A percentile compares a stretch with the other conserved stretches of the same genome.
These are phyloP conservation scores for Xylariaceae sp. DNA, from an alignment of 2,329 filamentous ascomycete species.

Conservation along the genomic window DNA sequence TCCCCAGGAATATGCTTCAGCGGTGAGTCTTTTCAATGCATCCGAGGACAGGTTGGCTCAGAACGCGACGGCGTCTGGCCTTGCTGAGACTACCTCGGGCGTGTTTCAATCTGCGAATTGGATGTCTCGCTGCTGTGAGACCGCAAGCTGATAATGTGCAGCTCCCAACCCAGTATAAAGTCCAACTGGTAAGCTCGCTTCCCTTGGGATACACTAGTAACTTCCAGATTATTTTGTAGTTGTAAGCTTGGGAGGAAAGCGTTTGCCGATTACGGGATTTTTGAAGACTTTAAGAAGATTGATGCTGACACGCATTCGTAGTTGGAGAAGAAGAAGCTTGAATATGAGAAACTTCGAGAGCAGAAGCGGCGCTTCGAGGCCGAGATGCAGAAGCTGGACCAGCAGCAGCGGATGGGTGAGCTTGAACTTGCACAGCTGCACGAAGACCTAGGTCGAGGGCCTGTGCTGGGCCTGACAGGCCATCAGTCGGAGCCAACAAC, in stretches of 20 bases:
- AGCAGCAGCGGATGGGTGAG: constrained; percentile 82
- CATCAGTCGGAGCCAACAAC: constrained; percentile 96
- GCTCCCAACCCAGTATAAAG: constrained; percentile 47
- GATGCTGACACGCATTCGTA: constrained; percentile 54
- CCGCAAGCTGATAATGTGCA: constrained; percentile 36
- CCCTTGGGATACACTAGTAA: constrained; percentile 1
- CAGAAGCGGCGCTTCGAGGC: constrained; percentile 89
- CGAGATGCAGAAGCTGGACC: constrained; percentile 88
- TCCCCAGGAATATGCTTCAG: constrained; percentile 55
- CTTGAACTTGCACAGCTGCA: constrained; percentile 85
- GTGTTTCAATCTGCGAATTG: constrained; percentile 40
- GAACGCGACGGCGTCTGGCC: constrained; percentile 24
- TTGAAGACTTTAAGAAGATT: constrained; percentile 1
- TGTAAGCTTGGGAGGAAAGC: background rate
- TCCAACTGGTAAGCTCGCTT: constrained; percentile 74
- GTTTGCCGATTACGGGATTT: constrained; percentile 5
- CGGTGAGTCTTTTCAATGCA: constrained; percentile 36
- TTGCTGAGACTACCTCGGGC: constrained; percentile 28
- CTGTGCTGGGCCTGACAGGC: constrained; percentile 60
- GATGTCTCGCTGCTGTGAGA: constrained; percentile 40
- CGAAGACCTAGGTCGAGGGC: constrained; percentile 70
- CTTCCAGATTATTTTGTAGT: background rate
- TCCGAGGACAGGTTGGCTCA: constrained; percentile 16
- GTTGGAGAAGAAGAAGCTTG: constrained; percentile 92
- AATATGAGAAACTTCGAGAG: constrained; percentile 89